These are phyloP conservation scores for Rhodosporidiobolus odoratus DNA, from an alignment of 768 basidiomycete species.

Conservation along the genomic window DNA sequence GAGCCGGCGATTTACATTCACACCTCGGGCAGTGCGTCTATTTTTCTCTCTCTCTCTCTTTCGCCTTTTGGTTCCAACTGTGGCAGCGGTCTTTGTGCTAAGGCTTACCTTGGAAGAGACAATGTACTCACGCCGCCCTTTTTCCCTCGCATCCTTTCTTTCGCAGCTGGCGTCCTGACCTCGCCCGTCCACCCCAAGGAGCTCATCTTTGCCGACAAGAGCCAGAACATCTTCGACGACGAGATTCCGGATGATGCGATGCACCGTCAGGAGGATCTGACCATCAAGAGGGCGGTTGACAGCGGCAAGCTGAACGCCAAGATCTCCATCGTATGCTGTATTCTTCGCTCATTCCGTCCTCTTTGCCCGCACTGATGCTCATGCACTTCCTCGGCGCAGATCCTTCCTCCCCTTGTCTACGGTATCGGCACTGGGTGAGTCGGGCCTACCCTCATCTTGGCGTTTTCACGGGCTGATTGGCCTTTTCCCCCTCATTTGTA, in stretches of 20 bases:
- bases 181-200: conserved; percentile 9
- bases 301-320: conserved; percentile 15
- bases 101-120: too few species aligned
- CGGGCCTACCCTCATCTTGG: not conserved
- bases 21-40: conserved; percentile 27
- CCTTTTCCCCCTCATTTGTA: not conserved
- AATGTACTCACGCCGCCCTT: too few species aligned
- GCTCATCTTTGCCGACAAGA: conserved; percentile 26
- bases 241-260: conserved; percentile 25
- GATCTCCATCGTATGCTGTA: conserved; percentile 22
- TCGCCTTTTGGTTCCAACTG: too few species aligned
- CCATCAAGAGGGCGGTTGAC: conserved; percentile 33
- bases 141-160: too few species aligned
- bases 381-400: not conserved
- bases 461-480: too few species aligned
- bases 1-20: conserved; percentile 33
- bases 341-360: not conserved
- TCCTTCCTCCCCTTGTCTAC: conserved; percentile 25
- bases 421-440: conserved; percentile 31
- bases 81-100: too few species aligned
- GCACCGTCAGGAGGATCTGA: conserved; percentile 29
- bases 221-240: conserved; percentile 14
- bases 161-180: conserved; percentile 8
- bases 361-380: accelerated
- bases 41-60: too few species aligned